Evolutionary conservation across 768 basidiomycete genomes (phyloP).

Genomic region (Hygrophoropsis aurantiaca): DNA sequence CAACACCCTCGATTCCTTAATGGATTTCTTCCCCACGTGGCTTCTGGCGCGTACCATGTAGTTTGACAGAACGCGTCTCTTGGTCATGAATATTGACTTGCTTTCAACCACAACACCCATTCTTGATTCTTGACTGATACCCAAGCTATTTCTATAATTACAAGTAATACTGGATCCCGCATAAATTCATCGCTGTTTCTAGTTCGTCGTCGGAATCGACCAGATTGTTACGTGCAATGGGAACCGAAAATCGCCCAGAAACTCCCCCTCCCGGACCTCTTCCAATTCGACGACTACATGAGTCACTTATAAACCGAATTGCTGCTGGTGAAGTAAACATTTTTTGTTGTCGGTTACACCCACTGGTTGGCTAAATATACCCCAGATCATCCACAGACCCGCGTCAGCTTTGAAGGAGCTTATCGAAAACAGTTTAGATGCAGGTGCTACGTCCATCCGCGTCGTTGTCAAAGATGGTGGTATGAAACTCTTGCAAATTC

Average conservation of each 20-base stretch:
- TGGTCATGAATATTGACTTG: too few species aligned
- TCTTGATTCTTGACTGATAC: too few species aligned
- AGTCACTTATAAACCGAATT: constrained; percentile 88
- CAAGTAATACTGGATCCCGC: too few species aligned
- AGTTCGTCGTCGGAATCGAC: too few species aligned
- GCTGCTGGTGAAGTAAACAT: constrained; percentile 68
- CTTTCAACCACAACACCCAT: too few species aligned
- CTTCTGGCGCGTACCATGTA: too few species aligned
- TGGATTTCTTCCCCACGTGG: too few species aligned
- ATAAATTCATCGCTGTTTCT: too few species aligned
- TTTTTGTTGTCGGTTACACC: neutral
- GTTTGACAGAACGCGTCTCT: too few species aligned
- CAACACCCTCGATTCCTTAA: too few species aligned
- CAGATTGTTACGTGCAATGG: too few species aligned
- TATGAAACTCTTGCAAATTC: constrained; percentile 90
- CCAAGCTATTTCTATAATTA: too few species aligned
- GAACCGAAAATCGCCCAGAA: constrained; percentile 2
- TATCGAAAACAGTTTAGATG: constrained; percentile 94
- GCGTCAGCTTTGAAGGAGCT: constrained; percentile 95
- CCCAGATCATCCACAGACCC: constrained; percentile 83
- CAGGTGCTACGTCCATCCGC: constrained; percentile 82
- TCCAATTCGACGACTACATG: constrained; percentile 74
- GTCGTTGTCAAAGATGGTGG: constrained; percentile 94
- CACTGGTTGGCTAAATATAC: constrained; percentile 13
- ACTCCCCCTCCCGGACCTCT: constrained; percentile 42